phyloP scores from a whole-genome alignment of 495 filamentous ascomycete genomes.

The Hypoxylon subgilvum region DNA sequence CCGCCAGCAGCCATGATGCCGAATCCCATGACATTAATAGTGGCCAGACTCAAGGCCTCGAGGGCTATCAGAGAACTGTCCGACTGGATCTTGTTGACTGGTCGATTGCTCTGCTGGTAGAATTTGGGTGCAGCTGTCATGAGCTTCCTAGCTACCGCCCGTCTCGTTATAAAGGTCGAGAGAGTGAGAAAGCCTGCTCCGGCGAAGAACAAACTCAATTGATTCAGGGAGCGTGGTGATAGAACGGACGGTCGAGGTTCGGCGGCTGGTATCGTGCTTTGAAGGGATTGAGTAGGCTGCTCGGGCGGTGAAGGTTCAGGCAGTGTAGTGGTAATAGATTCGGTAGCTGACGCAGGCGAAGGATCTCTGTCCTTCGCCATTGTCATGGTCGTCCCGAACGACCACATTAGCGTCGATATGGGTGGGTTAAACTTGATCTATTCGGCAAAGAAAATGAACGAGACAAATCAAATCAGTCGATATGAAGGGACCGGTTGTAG shows the following conservation, averaged over 20 bases:
- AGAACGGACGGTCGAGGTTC: conserved; percentile 26
- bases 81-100: conserved; percentile 25
- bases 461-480: not conserved
- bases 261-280: conserved; percentile 18
- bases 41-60: conserved; percentile 82
- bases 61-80: conserved; percentile 63
- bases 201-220: conserved; percentile 68
- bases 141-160: conserved; percentile 64
- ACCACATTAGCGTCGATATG: conserved; percentile 37
- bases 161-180: conserved; percentile 72
- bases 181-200: conserved; percentile 75
- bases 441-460: not conserved
- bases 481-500: too few relatives aligned
- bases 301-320: not conserved
- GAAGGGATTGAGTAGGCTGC: conserved; percentile 2
- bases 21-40: conserved; percentile 75
- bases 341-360: conserved; percentile 8
- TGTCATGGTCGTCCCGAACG: conserved; percentile 44
- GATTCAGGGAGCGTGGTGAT: conserved; percentile 52
- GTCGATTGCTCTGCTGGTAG: conserved; percentile 65
- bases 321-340: not conserved
- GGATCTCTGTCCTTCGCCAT: conserved; percentile 41
- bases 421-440: not conserved
- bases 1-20: conserved; percentile 73
- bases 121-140: conserved; percentile 64